Evolutionary conservation across 139 green algal species (phyloP), one percentile per base, ranked within the genome.

Genomic region (Astrephomene gubernaculifera): DNA sequence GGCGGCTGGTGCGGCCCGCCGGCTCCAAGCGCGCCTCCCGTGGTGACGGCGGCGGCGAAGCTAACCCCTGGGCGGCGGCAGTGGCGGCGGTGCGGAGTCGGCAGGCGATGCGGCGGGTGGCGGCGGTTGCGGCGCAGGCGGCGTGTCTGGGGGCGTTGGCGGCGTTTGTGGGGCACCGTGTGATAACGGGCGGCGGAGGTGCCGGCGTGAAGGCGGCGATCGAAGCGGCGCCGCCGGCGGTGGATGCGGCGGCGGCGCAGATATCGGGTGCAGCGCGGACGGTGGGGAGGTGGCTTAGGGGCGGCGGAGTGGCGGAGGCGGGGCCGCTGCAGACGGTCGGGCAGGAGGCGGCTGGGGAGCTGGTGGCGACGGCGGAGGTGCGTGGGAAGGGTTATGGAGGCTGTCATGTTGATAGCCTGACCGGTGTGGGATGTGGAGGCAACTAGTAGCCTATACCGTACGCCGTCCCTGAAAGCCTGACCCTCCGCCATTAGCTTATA

Each of bases 71-170:
- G 35, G 38, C 54, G 39, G 41, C 19, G n/a, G 78, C 74, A 33
- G 78, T 75, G 63, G 61, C 63, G 22, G n/a, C 25, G n/a, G n/a
- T n/a, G n/a, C n/a, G n/a, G 54, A 49, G 43, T 31, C 63, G 31
- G 0, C 61, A 84, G 41, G 78, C 63, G 2, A 33, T 74, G 31
- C 17, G 63, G 19, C 61, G 78, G 2, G 38, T 84, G 63, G 78
- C 78, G 78, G 78, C 63, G 31, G 63, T 84, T 31, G 78, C 78
- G 61, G 60, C 63, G 61, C 78, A 84, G 43, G 78, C 78, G 9
- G 39, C 49, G 8, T 84, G 78, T 35, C 63, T 84, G 31, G 78
- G 78, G 8, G 31, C 44, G 9, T 63, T 84, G 63, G 78, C 78
- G 78, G 78, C 78, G 5, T 71, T 36, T 3, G 63, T 84, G 78